phyloP scores from a whole-genome alignment of 371 early-diverging fungal genomes.

The Dichotomocladium elegans region DNA sequence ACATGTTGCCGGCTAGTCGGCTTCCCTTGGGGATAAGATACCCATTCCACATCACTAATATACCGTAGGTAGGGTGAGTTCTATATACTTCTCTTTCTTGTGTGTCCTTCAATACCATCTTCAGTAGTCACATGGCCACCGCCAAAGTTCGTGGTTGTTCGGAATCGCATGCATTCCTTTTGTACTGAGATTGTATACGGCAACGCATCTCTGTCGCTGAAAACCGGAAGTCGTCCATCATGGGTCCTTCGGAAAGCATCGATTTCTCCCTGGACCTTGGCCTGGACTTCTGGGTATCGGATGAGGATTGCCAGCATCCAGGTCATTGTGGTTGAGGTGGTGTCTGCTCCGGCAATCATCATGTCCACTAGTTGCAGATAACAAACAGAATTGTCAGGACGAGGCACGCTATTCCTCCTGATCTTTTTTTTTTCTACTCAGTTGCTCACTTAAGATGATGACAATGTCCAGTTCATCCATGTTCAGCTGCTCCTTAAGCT shows the following conservation, averaged over 20 bases:
- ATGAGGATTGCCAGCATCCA: conserved; percentile 15
- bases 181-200: conserved; percentile 16
- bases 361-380: conserved; percentile 9
- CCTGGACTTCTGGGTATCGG: conserved; percentile 12
- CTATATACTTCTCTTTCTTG: too few species aligned
- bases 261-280: conserved; percentile 8
- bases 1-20: conserved; percentile 5
- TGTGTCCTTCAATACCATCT: conserved; percentile 7
- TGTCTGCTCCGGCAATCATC: conserved; percentile 17
- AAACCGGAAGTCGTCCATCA: conserved; percentile 12
- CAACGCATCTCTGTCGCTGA: conserved; percentile 10
- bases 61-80: too few species aligned
- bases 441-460: conserved; percentile 11
- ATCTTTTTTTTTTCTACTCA: too few species aligned
- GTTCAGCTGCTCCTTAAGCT: not conserved
- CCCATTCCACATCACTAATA: conserved; percentile 1
- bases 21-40: conserved; percentile 7
- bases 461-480: conserved; percentile 16
- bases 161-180: conserved; percentile 24
- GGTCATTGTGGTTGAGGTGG: conserved; percentile 4
- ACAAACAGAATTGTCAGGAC: not conserved
- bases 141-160: conserved; percentile 7
- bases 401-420: too few species aligned
- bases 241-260: conserved; percentile 8
- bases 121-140: conserved; percentile 12